phyloP scores from a whole-genome alignment of 176 grass and related monocot species.

The Musa beccarii region DNA sequence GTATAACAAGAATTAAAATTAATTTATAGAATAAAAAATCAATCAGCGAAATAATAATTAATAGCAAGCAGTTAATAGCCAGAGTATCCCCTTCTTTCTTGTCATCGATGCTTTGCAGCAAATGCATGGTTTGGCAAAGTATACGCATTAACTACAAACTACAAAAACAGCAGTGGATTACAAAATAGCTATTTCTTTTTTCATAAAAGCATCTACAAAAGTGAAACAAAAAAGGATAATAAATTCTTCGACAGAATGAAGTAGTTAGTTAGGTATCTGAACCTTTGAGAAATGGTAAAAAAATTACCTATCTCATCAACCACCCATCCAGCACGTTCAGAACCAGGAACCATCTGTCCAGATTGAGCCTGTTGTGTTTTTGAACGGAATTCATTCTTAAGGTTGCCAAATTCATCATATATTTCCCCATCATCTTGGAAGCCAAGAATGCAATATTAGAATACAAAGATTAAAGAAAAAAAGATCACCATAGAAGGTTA shows the following conservation, averaged over 20 bases:
- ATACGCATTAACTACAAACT: no score
- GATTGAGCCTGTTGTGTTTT: slow-evolving; percentile 57
- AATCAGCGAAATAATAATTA: no score
- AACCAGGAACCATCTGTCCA: slow-evolving; percentile 37
- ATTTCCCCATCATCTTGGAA: slow-evolving; percentile 95
- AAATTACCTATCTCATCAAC: slow-evolving; percentile 56
- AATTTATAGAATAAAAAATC: no score
- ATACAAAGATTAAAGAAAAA: neutral
- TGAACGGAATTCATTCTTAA: slow-evolving; percentile 95
- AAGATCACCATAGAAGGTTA: slow-evolving; percentile 11
- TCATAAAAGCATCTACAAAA: no score
- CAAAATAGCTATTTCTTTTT: no score
- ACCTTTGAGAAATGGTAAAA: neutral
- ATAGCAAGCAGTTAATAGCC: no score
- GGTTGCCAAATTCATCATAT: slow-evolving; percentile 98
- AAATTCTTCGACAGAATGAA: neutral
- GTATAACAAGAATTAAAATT: no score
- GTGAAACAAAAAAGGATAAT: neutral
- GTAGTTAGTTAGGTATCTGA: neutral
- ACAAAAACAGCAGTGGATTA: no score
- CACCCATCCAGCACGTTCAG: slow-evolving; percentile 69
- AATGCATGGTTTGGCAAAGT: no score
- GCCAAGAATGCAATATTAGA: slow-evolving; percentile 16
- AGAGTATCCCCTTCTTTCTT: no score
- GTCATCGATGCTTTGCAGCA: no score